Base-by-base conservation (phyloP, 2,329 filamentous ascomycete species). In the Monosporascus sp. region DNA sequence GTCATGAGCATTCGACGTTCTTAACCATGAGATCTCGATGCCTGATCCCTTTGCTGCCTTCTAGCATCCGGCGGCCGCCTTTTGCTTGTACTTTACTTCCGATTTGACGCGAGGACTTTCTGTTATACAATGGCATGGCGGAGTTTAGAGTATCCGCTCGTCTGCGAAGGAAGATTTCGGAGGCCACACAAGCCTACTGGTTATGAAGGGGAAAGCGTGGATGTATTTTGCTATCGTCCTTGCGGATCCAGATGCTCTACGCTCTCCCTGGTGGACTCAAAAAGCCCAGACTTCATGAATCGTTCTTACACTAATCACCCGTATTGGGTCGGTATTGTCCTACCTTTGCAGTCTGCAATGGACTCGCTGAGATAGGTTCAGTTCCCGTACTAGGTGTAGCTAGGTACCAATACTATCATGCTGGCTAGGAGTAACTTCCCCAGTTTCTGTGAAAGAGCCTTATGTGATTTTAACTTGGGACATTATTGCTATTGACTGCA, bases 1-100 rank as follows among this genome's bases (percentile, higher is more conserved):
- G 73, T 78, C 51, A 68, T 77, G 55, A 74, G 65, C 50, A 31
- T 46, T n/a, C 24, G 39, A 18, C 31, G n/a, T 35, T 15, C n/a
- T 44, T 24, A 9, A 14, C 20, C 41, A 44, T 24, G 60, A 62
- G 38, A 60, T 57, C 51, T 46, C 31, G 6, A 50, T 24, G 31
- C 51, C 50, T 50, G 49, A 49, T 46, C 35, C 39, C 44, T 52
- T 55, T 31, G 38, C 17, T 47, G 37, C 25, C 35, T 44, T 49
- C 46, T 38, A 61, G 46, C 49, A 37, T 55, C 50, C 22, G 39
- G 43, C 50, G 52, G 45, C 52, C 51, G 49, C 48, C 52, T 59
- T 57, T 60, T 58, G 58, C 60, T 63, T 61, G 59, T 65, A 62
- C 58, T 59, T 55, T 61, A 58, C 52, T 61, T 58, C 54, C 54